Conservation (phyloP, 192 early-diverging fungal genomes). For the Geranomyces variabilis region DNA sequence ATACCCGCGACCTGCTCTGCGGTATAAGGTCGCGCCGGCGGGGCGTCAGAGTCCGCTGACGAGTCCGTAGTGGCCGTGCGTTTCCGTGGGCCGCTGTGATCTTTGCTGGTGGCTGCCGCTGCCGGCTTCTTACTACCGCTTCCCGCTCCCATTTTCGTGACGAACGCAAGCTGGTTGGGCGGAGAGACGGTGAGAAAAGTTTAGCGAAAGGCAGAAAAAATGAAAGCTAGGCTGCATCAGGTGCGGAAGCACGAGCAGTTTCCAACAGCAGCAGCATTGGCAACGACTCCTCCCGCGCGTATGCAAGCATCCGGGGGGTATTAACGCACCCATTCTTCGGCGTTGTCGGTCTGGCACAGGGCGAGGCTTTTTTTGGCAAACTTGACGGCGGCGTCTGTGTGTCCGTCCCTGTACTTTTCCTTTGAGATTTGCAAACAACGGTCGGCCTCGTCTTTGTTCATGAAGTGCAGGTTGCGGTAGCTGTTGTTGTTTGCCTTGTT, state of each 20-base stretch:
- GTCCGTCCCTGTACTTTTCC: conserved; percentile 64
- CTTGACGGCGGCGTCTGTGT: conserved; percentile 73
- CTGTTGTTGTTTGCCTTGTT: too few species aligned
- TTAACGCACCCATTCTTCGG: conserved; percentile 52
- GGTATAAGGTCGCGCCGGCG: conserved; percentile 65
- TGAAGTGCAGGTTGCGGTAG: too few species aligned
- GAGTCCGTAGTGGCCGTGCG: conserved; percentile 30
- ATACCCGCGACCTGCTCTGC: conserved; percentile 79
- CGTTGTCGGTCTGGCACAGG: conserved; percentile 75
- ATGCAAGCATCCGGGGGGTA: too few species aligned
- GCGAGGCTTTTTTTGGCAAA: conserved; percentile 81
- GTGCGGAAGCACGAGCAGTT: too few species aligned
- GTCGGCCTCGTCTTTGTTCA: conserved; percentile 87
- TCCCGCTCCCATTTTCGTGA: not conserved
- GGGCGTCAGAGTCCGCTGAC: conserved; percentile 30
- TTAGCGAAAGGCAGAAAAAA: too few species aligned
- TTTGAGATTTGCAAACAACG: conserved; percentile 79
- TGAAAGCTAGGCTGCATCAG: too few species aligned
- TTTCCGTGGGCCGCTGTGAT: conserved; percentile 10
- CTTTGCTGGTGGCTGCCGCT: conserved; percentile 30
- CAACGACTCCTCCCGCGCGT: too few species aligned
- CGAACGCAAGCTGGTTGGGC: conserved; percentile 1
- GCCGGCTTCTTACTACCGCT: not conserved
- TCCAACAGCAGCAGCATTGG: too few species aligned
- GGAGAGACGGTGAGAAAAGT: not conserved